A percentile compares a stretch with the other conserved stretches of the same genome.
Evolutionary conservation across 2,329 filamentous ascomycete species (phyloP).

Genomic region (Fusarium palustre): DNA sequence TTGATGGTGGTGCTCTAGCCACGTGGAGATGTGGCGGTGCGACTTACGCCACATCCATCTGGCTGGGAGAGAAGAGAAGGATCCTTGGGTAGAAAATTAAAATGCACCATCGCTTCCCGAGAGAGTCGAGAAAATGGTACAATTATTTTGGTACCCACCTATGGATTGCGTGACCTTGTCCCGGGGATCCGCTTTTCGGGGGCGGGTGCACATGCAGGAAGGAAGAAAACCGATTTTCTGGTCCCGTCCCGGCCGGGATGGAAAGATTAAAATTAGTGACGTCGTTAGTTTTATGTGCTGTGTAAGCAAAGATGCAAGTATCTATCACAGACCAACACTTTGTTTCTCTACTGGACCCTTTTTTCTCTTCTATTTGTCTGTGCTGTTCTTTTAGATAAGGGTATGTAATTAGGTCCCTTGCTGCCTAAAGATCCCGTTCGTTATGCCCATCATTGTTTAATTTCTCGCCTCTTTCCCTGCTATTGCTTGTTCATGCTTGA

Average conservation of each 20-base stretch:
- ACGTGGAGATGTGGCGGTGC: conserved; percentile 44
- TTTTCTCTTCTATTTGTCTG: background rate
- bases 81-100: too few species aligned
- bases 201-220: conserved; percentile 38
- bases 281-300: conserved; percentile 9
- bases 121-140: too few species aligned
- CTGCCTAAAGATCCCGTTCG: conserved; percentile 14
- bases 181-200: too few species aligned
- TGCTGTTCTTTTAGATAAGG: conserved; percentile 1
- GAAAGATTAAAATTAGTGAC: conserved; percentile 10
- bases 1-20: conserved; percentile 23
- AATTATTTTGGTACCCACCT: too few species aligned
- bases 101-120: too few species aligned
- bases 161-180: too few species aligned
- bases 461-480: background rate
- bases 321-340: background rate
- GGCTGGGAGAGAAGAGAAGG: too few species aligned
- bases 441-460: conserved; percentile 10
- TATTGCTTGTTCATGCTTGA: conserved; percentile 4
- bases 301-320: background rate
- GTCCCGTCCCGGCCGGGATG: conserved; percentile 9
- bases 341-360: background rate
- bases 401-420: background rate
- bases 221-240: conserved; percentile 32
- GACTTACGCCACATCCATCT: too few species aligned